Base-by-base conservation (phyloP, 2,329 filamentous ascomycete species). In the Pseudocercospora crystallina region DNA sequence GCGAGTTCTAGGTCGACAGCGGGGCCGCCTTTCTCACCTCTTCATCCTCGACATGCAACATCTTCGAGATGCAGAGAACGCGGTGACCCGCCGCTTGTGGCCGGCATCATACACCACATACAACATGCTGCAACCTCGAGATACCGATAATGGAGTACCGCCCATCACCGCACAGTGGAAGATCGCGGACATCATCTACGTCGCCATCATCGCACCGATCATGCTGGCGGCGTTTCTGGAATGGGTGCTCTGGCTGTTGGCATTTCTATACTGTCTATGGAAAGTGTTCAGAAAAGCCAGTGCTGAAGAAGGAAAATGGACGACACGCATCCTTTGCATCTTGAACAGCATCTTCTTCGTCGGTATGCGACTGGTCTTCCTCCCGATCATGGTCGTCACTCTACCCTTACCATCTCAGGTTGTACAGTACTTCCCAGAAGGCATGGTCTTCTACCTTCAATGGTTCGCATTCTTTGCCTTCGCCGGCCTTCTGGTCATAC, bases 401-500 rank as follows among this genome's bases (percentile, higher is more conserved):
- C 77, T 97, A 4, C 92, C 92, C 0, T 77, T 97, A 2, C 92
- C 92, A 0, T 72, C 77, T 14, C 79, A 83, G 51, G 76, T 96
- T 39, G 85, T 85, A 7, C 77, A 81, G 53, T 80, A 87, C 61
- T 95, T 92, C 73, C 91, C 92, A 0, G 48, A 68, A 2, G 47
- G 70, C 1, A 81, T 94, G 77, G 86, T 94, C 35, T 71, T 68
- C 2, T 78, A 87, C 40, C 78, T 97, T 11, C 91, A 96, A 67
- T 95, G 90, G 87, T 96, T 97, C 65, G 91, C 90, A 3, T 97
- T 97, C 70, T 96, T 89, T 85, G 85, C 87, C 26, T 97, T 97
- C 61, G 86, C 91, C 0, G 82, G 83, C 57, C 82, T 97, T 8
- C 75, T 99, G 51, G 90, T 87, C 0, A 78, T 96, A 1, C 94